These are phyloP conservation scores for Nothophoma quercina DNA, from an alignment of 2,329 filamentous ascomycete species.

Conservation along the genomic window DNA sequence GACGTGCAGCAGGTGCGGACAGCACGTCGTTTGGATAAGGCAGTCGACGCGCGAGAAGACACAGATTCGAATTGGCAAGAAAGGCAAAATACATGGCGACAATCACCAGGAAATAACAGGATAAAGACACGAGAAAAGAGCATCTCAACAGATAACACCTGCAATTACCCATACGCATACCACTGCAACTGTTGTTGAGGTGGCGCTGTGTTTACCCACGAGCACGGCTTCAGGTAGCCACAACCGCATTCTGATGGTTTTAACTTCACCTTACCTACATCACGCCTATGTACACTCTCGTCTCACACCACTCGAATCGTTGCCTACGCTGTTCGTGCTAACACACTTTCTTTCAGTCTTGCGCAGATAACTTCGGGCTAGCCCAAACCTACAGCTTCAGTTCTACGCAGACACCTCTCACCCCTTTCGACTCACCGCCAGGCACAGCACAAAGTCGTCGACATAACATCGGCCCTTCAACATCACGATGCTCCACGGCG, in stretches of 20 bases:
- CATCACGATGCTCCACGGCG: slow-evolving; percentile 20
- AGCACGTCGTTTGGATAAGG: background rate
- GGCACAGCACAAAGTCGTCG: background rate
- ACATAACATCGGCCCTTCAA: slow-evolving; percentile 5
- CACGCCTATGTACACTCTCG: background rate
- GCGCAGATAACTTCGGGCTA: no score
- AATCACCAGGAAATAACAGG: no score
- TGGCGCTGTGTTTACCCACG: background rate
- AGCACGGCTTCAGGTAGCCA: background rate
- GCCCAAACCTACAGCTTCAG: background rate
- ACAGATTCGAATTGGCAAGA: background rate
- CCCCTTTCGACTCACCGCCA: background rate
- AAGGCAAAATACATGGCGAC: background rate
- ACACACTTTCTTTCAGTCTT: background rate
- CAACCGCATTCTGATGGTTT: background rate
- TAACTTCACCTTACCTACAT: background rate
- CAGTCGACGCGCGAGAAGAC: background rate
- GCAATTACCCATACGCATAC: no score
- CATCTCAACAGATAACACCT: no score
- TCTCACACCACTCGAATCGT: background rate
- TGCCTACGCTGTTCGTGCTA: background rate
- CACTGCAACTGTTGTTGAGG: background rate
- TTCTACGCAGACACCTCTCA: background rate
- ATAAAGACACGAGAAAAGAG: no score
- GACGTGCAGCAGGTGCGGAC: slow-evolving; percentile 1